Evolutionary conservation across 768 basidiomycete genomes (phyloP).

Genomic region (Boletus sp.): DNA sequence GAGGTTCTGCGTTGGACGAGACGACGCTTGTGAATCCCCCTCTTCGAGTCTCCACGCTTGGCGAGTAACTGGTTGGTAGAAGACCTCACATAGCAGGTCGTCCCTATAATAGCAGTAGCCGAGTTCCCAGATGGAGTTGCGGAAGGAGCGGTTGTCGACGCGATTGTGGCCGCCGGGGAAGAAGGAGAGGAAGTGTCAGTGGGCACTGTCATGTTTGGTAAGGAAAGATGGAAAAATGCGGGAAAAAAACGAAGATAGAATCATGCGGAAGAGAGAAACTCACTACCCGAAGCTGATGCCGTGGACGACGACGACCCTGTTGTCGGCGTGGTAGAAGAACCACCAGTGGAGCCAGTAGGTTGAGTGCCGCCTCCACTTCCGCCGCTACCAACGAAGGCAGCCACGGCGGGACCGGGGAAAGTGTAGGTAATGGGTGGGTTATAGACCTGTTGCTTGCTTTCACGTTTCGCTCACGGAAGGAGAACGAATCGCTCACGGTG

Average conservation of each 20-base stretch:
- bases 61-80: conserved; percentile 8
- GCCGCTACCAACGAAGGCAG: conserved; percentile 36
- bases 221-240: conserved; percentile 12
- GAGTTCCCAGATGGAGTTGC: conserved; percentile 4
- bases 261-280: conserved; percentile 6
- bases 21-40: conserved; percentile 23
- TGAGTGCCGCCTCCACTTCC: conserved; percentile 19
- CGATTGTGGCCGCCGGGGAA: not conserved
- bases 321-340: conserved; percentile 15
- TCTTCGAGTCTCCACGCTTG: conserved; percentile 20
- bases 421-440: conserved; percentile 37
- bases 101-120: conserved; percentile 5
- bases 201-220: conserved; percentile 21
- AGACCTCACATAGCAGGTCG: conserved; percentile 19
- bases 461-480: not conserved
- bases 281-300: conserved; percentile 16
- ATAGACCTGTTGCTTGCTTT: conserved; percentile 24
- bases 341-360: conserved; percentile 19
- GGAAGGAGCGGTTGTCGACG: conserved; percentile 7
- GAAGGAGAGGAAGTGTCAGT: conserved; percentile 22
- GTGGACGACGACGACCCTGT: conserved; percentile 12
- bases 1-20: conserved; percentile 17
- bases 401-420: conserved; percentile 55
- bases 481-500: conserved; percentile 29
- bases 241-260: not conserved